These are phyloP conservation scores for Amanita thiersii DNA, from an alignment of 768 basidiomycete species.

Conservation along the genomic window DNA sequence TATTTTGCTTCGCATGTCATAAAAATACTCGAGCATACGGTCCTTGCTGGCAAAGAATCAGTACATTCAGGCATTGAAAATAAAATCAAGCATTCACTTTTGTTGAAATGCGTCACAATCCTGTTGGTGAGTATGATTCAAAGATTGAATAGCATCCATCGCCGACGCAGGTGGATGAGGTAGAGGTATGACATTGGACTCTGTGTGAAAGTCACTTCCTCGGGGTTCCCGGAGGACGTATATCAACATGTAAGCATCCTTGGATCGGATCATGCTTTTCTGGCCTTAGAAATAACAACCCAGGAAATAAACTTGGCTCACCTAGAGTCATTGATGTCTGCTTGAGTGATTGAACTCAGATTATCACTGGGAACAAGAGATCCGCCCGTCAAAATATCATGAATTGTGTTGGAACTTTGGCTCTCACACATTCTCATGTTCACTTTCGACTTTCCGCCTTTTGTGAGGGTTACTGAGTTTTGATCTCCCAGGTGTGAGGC, in stretches of 20 bases:
- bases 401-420: background rate
- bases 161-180: slow-evolving; percentile 50
- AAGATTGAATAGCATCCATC: slow-evolving; percentile 36
- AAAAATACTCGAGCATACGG: slow-evolving; percentile 38
- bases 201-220: background rate
- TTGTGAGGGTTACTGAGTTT: too few relatives aligned
- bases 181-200: slow-evolving; percentile 10
- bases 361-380: slow-evolving; percentile 2
- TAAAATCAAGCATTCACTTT: too few relatives aligned
- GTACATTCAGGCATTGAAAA: too few relatives aligned
- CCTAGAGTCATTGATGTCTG: slow-evolving; percentile 5
- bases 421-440: slow-evolving; percentile 5
- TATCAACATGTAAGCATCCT: slow-evolving; percentile 93
- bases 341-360: background rate
- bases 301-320: background rate
- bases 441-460: too few relatives aligned
- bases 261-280: slow-evolving; percentile 49
- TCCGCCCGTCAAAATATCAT: too few relatives aligned
- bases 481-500: too few relatives aligned
- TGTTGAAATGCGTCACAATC: slow-evolving; percentile 40
- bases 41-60: too few relatives aligned
- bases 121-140: slow-evolving; percentile 50
- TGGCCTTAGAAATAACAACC: slow-evolving; percentile 16
- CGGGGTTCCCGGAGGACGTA: slow-evolving; percentile 46
- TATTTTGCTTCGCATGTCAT: slow-evolving; percentile 42